phyloP scores from a whole-genome alignment of 768 basidiomycete species.

The Boletellus ananas region DNA sequence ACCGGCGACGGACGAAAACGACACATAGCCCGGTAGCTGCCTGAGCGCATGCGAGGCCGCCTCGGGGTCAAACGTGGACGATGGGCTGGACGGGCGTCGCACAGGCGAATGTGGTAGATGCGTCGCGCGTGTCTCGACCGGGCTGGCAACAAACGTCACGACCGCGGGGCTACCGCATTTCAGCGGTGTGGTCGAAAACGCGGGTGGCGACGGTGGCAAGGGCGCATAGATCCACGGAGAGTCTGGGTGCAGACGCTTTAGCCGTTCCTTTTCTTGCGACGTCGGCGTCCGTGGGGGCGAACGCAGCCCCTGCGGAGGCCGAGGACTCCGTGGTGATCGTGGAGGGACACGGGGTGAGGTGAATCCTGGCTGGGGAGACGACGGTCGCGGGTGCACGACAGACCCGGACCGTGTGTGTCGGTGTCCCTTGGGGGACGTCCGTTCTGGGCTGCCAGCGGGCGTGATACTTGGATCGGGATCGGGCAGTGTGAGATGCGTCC shows the following conservation, averaged over 20 bases:
- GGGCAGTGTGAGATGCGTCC: slow-evolving; percentile 19
- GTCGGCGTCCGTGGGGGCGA: slow-evolving; percentile 23
- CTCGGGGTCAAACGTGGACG: slow-evolving; percentile 58
- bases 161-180: slow-evolving; percentile 21
- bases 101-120: slow-evolving; percentile 12
- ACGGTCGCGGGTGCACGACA: slow-evolving; percentile 1
- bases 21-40: slow-evolving; percentile 59
- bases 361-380: slow-evolving; percentile 5
- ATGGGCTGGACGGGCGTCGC: slow-evolving; percentile 10
- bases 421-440: background rate
- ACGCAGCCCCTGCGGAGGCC: slow-evolving; percentile 10
- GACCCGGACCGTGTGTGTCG: slow-evolving; percentile 15
- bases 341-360: slow-evolving; percentile 6
- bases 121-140: slow-evolving; percentile 9
- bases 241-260: slow-evolving; percentile 11
- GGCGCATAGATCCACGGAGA: slow-evolving; percentile 30
- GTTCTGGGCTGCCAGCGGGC: slow-evolving; percentile 3
- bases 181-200: slow-evolving; percentile 29
- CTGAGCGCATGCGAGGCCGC: slow-evolving; percentile 56
- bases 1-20: slow-evolving; percentile 65
- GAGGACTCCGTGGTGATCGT: slow-evolving; percentile 16
- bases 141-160: slow-evolving; percentile 20
- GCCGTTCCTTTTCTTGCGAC: slow-evolving; percentile 10
- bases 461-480: slow-evolving; percentile 15
- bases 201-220: slow-evolving; percentile 28